Evolutionary conservation across 768 basidiomycete species (phyloP).

Genomic region (Rhizopogon vesiculosus): DNA sequence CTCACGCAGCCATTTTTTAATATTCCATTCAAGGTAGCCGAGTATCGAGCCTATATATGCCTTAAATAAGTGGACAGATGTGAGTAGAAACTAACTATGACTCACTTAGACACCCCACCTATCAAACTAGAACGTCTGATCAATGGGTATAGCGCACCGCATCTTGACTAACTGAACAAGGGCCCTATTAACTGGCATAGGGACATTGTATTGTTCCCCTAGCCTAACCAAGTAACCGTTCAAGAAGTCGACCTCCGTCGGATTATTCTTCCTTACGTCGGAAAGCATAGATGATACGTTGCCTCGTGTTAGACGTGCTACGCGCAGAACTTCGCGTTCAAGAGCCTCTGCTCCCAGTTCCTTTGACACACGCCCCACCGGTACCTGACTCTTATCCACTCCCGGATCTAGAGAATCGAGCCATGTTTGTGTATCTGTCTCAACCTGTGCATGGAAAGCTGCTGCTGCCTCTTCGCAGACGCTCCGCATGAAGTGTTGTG

Average conservation of each 20-base stretch:
- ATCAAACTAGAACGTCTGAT: slow-evolving; percentile 29
- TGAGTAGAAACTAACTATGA: neutral
- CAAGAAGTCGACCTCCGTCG: slow-evolving; percentile 77
- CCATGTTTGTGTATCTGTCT: slow-evolving; percentile 30
- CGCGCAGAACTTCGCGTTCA: slow-evolving; percentile 50
- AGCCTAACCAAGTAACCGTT: slow-evolving; percentile 76
- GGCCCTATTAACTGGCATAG: slow-evolving; percentile 52
- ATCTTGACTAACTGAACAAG: slow-evolving; percentile 57
- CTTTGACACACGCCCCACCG: slow-evolving; percentile 38
- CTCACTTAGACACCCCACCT: neutral
- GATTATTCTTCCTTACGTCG: slow-evolving; percentile 57
- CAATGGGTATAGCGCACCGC: slow-evolving; percentile 51
- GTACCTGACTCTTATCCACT: slow-evolving; percentile 17
- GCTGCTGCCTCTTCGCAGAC: slow-evolving; percentile 71
- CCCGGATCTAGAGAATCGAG: slow-evolving; percentile 19
- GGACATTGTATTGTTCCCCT: slow-evolving; percentile 51
- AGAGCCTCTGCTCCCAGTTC: slow-evolving; percentile 43
- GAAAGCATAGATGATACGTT: slow-evolving; percentile 82
- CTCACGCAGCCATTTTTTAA: no score
- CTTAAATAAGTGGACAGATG: neutral
- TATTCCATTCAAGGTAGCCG: neutral
- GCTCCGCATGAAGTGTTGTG: slow-evolving; percentile 39
- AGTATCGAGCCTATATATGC: neutral
- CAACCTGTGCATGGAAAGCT: slow-evolving; percentile 52
- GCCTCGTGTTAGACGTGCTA: slow-evolving; percentile 50